Evolutionary conservation across 2,329 filamentous ascomycete genomes (phyloP), one percentile per base, ranked within the genome.

Genomic region (Xylariaceae sp.): DNA sequence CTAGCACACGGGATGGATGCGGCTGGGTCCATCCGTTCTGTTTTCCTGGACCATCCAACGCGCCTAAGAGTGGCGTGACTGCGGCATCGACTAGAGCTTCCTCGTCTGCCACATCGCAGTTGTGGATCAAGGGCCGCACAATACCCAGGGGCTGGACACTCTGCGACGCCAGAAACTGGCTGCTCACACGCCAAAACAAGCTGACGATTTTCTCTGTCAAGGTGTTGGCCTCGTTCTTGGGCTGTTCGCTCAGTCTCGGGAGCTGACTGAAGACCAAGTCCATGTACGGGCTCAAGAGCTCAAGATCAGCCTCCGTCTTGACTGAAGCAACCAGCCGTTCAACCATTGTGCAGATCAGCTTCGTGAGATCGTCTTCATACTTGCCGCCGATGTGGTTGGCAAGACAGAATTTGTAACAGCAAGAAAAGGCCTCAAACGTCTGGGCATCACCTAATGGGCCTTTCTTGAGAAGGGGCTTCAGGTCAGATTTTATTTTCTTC

Each of bases 401-500:
- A 14, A 56, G 47, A 38, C 52, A 56, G 7, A 61, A 31, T 31
- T 50, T 45, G 17, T 51, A 51, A 36, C 52, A 56, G 34, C 52
- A 61, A 24, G 39, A 40, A 34, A 60, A 59, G 4, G 57, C 56
- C 37, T 60, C 57, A 13, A 55, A 46, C 0, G 56, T 56, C 29
- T 52, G 52, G 6, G 40, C 19, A 14, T 50, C 43, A 9, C 40
- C 32, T 23, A 59, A 27, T 7, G 44, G 12, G 8, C 40, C 46
- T 19, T 51, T 52, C 35, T 52, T 53, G 16, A 61, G 46, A n/a
- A 53, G 42, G 4, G 37, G 40, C 32, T 53, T 52, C 12, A 59
- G 38, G 17, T 37, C 36, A 9, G 48, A 38, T 33, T 54, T 55
- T 19, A 51, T 44, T 15, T 51, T 48, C 8, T 45, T 44, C 49